Conservation (phyloP, 441 rosid genomes). For the Gossypium gossypioides region DNA sequence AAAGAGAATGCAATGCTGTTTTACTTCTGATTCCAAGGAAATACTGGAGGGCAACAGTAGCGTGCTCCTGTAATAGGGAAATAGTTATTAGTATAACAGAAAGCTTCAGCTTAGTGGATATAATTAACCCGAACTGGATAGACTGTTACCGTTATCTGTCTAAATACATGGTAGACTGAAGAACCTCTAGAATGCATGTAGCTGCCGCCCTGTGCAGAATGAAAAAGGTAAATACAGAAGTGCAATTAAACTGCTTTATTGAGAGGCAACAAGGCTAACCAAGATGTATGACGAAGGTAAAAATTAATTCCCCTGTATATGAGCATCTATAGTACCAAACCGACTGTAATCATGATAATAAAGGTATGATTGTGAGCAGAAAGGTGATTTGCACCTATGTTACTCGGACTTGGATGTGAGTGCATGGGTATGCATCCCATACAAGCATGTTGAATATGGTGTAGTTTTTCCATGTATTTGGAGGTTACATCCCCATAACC, state of each 20-base stretch:
- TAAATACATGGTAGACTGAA: slow-evolving; percentile 60
- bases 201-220: slow-evolving; percentile 65
- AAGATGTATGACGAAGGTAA: neutral
- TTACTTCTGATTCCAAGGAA: slow-evolving; percentile 49
- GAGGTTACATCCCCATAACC: neutral
- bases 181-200: slow-evolving; percentile 71
- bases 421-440: neutral
- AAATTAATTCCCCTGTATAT: neutral
- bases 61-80: slow-evolving; percentile 62
- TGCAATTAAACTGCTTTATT: slow-evolving; percentile 21
- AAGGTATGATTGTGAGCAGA: neutral
- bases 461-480: neutral
- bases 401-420: neutral
- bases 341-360: neutral
- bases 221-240: slow-evolving; percentile 21
- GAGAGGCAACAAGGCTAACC: neutral
- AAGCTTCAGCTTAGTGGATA: slow-evolving; percentile 11
- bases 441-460: neutral
- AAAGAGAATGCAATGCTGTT: slow-evolving; percentile 52
- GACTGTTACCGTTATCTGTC: slow-evolving; percentile 56
- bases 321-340: neutral
- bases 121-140: neutral
- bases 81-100: slow-evolving; percentile 4
- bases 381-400: neutral
- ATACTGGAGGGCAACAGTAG: slow-evolving; percentile 64